Base-by-base conservation (phyloP, 352 stramenopile genomes). In the Elongisporangium undulatum region DNA sequence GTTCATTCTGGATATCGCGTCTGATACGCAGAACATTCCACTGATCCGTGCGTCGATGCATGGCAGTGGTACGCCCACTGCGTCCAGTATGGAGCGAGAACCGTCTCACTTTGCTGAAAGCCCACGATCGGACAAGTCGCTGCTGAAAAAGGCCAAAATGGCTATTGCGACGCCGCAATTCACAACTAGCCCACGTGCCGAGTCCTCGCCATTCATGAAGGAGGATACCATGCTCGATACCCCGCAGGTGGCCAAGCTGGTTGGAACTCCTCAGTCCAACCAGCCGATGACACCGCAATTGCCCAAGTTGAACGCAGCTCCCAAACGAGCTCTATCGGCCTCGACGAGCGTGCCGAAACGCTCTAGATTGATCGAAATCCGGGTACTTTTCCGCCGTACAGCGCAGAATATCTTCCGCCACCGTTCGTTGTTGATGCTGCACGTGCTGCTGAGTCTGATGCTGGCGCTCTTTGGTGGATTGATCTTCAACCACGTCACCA, bases 401-500 rank as follows among this genome's bases (percentile, higher is more conserved):
- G 68, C 70, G 19, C 72, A 83, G 51, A 94, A 90, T 45, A 88
- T 90, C 52, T 64, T 90, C 48, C 85, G 85, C 58, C 75, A 94
- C 45, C 79, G 75, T 4, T 92, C 82, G 38, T 60, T 92, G 56
- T 64, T 94, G 7, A 56, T 88, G 57, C 60, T 91, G 29, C 82
- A 92, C 52, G 59, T 92, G 55, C 48, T 67, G 13, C 60, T 92
- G 56, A 89, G 79, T 23, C 51, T 90, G 3, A 58, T 69, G 39
- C 67, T 94, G 13, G 82, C 74, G 45, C 61, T 94, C 9, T 78
- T 89, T 53, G 78, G 73, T 13, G 85, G 82, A 0, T 49, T 90
- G 8, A 91, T 92, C 59, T 94, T 94, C 66, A 87, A 89, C 54
- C 71, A 90, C 58, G 82, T 94, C 52, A 85, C 83, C 24, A 85